A percentile compares a stretch with the other conserved stretches of the same genome.
These are phyloP conservation scores for Scutellaria barbata DNA, from an alignment of 257 asterid species.

Conservation along the genomic window DNA sequence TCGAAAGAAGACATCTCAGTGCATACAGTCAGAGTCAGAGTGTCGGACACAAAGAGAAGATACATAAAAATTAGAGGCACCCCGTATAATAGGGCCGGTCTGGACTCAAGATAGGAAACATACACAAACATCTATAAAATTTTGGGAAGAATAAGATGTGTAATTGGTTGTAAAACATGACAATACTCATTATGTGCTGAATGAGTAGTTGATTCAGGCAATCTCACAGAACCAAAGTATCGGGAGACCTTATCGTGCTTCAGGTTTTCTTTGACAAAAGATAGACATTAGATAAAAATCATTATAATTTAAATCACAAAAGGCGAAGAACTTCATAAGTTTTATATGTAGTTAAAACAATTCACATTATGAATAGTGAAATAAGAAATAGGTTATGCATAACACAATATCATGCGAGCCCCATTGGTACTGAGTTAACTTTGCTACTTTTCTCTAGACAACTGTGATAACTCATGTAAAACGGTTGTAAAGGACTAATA, in stretches of 20 bases:
- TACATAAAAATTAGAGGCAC: not conserved
- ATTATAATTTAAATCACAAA: not conserved
- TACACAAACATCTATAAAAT: not conserved
- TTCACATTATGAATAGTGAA: not conserved
- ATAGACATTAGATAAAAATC: not conserved
- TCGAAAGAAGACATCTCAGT: slow-evolving; percentile 28
- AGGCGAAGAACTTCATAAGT: not conserved
- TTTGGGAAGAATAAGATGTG: not conserved
- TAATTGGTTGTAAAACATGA: not conserved
- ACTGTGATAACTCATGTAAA: not conserved
- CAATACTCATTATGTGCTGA: not conserved
- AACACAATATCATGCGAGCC: not conserved
- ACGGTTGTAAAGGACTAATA: not conserved
- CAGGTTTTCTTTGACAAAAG: not conserved
- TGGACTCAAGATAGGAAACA: not conserved
- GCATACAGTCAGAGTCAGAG: slow-evolving; percentile 8
- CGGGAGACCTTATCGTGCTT: slow-evolving; percentile 9
- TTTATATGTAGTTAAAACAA: not conserved
- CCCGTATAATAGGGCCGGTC: not conserved
- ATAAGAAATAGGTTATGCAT: not conserved
- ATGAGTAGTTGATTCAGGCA: slow-evolving; percentile 1
- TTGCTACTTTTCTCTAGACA: slow-evolving; percentile 5
- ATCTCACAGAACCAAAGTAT: slow-evolving; percentile 12
- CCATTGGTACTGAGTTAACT: not conserved
- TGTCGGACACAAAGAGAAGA: slow-evolving; percentile 30